These are phyloP conservation scores for Stagonosporopsis chrysanthemi DNA, from an alignment of 2,329 filamentous ascomycete genomes.

Conservation along the genomic window DNA sequence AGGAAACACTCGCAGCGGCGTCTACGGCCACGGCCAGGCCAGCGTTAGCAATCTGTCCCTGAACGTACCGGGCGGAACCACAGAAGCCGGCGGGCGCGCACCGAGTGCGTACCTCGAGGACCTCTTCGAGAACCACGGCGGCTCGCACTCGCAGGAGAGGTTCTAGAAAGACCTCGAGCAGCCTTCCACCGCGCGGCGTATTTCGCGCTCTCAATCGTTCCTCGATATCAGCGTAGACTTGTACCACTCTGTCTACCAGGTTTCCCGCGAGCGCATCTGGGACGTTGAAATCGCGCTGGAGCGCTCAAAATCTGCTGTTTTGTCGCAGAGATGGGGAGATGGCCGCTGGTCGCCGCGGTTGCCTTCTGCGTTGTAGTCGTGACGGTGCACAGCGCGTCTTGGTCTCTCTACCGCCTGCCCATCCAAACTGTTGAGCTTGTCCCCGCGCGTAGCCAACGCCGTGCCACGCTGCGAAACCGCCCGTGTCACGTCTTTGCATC, in stretches of 20 bases:
- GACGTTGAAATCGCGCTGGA: conserved; percentile 12
- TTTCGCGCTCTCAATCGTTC: conserved; percentile 4
- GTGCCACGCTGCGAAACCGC: conserved; percentile 13
- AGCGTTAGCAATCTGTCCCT: conserved; percentile 72
- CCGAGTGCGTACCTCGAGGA: conserved; percentile 93
- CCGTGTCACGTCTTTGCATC: background rate
- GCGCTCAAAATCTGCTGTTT: background rate
- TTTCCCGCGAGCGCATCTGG: conserved; percentile 10
- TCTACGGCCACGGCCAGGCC: conserved; percentile 40
- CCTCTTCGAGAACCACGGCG: conserved; percentile 76
- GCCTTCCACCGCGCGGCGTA: background rate
- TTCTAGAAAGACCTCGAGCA: conserved; percentile 39
- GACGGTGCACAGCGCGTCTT: background rate
- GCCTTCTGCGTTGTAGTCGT: conserved; percentile 1
- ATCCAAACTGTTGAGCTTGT: no score
- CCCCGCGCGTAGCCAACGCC: no score
- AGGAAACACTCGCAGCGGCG: conserved; percentile 41
- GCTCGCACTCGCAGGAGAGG: conserved; percentile 41
- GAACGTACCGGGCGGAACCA: conserved; percentile 61
- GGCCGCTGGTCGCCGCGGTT: background rate
- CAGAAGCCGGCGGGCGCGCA: conserved; percentile 69
- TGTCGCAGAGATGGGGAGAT: background rate
- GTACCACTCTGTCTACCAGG: background rate
- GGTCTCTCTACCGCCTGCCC: no score
- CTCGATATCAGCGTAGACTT: background rate